Conservation (phyloP, 2,329 filamentous ascomycete genomes). For the Coniochaeta sp. region DNA sequence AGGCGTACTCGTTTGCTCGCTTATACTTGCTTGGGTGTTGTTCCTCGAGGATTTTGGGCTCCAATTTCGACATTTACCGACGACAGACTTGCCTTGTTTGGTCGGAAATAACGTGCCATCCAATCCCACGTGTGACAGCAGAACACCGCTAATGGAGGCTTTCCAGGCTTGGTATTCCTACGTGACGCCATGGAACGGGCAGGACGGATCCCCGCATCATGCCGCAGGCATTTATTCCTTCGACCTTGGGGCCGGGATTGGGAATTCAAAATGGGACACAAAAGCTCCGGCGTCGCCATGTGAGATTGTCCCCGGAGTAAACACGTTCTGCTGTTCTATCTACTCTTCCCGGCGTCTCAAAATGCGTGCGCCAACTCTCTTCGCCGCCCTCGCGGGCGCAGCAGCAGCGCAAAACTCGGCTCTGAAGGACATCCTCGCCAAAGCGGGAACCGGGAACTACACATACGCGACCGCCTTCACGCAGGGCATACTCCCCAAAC, state of each 20-base stretch:
- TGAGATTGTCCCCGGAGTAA: too few species aligned
- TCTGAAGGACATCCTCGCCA: conserved; percentile 7
- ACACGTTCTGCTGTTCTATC: too few species aligned
- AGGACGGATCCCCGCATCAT: too few species aligned
- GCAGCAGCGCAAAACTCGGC: background rate
- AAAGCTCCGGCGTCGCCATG: too few species aligned
- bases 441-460: conserved; percentile 26
- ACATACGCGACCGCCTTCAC: conserved; percentile 46
- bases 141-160: background rate
- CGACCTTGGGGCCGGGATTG: too few species aligned
- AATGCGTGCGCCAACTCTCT: background rate
- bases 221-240: too few species aligned
- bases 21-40: too few species aligned
- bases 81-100: background rate
- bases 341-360: too few species aligned
- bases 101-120: background rate
- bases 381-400: background rate
- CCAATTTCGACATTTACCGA: background rate
- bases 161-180: too few species aligned
- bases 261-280: too few species aligned
- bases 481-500: conserved; percentile 45
- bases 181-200: too few species aligned
- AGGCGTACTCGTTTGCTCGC: too few species aligned
- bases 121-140: background rate
- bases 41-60: background rate